Base-by-base conservation (phyloP, 73 alveolate species). In the Urostyla sp. region DNA sequence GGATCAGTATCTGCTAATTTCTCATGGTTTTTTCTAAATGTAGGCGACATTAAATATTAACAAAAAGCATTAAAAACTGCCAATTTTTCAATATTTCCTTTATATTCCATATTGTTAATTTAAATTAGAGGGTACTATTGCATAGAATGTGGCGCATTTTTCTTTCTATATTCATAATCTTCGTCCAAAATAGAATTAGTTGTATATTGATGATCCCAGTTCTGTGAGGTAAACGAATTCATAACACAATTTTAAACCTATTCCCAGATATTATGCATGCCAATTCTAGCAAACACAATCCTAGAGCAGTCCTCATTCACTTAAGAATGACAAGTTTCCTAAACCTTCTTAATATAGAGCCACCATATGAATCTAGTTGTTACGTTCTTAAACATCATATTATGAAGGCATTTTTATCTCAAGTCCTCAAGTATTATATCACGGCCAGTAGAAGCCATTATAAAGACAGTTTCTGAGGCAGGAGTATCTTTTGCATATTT, bases 261-360 rank as follows among this genome's bases (percentile, higher is more conserved):
- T 7, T 43, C 58, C 28, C 27, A 84, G 72, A n/a, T n/a, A n/a
- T n/a, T n/a, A n/a, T 84, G 67, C 8, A 84, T n/a, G 0, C 76
- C 67, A 8, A 75, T 16, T 24, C 60, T 73, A 16, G 8, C 16
- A 44, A 74, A 88, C 37, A 75, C 85, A 20, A 20, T 37, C 13
- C 40, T 53, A 8, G 75, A 32, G 87, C 91, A 83, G 18, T 83
- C 87, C 5, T 53, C 87, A 34, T 78, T 55, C 67, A 83, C 45
- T 20, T 28, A 61, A 24, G 26, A 28, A 36, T 38, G 44, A n/a
- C 91, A 83, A 35, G 27, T 51, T 8, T 49, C 24, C 21, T 67
- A 79, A 32, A 67, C 87, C 4, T 54, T 40, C 16, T 31, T 40
- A 4, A 73, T 72, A 58, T 83, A 83, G n/a, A 60, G 28, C 82